A percentile compares a stretch with the other conserved stretches of the same genome.
These are phyloP conservation scores for Candida khao-thaluensis DNA, from an alignment of 805 yeast species.

Conservation along the genomic window DNA sequence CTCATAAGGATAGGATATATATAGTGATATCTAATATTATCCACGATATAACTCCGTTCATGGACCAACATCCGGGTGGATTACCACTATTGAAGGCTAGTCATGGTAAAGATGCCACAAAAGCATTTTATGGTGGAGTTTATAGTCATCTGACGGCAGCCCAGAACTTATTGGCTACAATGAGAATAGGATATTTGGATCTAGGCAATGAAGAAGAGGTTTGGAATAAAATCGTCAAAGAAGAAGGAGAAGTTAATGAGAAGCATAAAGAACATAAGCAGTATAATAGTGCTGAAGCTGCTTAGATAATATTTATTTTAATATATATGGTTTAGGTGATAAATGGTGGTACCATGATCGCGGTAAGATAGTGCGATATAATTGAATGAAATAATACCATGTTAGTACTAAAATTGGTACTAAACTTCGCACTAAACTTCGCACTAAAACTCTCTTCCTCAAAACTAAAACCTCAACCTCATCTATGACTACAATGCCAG, in stretches of 20 bases:
- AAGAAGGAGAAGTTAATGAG: constrained; percentile 53
- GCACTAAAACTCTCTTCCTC: no score
- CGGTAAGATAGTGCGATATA: no score
- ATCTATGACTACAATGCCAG: no score
- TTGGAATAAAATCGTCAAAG: constrained; percentile 71
- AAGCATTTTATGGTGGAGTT: constrained; percentile 93
- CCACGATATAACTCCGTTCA: constrained; percentile 89
- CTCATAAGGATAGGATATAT: constrained; percentile 52
- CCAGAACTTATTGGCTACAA: constrained; percentile 82
- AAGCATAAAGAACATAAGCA: constrained; percentile 15
- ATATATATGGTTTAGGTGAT: not conserved
- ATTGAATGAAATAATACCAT: no score
- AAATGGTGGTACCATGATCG: no score
- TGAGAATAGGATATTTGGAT: constrained; percentile 86
- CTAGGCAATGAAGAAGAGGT: constrained; percentile 80
- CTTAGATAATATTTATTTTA: constrained; percentile 17
- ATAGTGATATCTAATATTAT: constrained; percentile 88
- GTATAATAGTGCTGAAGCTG: constrained; percentile 37
- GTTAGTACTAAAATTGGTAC: no score
- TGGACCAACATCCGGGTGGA: constrained; percentile 95
- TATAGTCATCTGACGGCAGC: constrained; percentile 94
- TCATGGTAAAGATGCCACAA: constrained; percentile 90
- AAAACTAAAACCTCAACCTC: no score
- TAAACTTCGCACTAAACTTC: not conserved
- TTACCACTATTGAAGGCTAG: constrained; percentile 72